phyloP scores from a whole-genome alignment of 1,284 basidiomycete species.

The Cutaneotrichosporon cutaneum region DNA sequence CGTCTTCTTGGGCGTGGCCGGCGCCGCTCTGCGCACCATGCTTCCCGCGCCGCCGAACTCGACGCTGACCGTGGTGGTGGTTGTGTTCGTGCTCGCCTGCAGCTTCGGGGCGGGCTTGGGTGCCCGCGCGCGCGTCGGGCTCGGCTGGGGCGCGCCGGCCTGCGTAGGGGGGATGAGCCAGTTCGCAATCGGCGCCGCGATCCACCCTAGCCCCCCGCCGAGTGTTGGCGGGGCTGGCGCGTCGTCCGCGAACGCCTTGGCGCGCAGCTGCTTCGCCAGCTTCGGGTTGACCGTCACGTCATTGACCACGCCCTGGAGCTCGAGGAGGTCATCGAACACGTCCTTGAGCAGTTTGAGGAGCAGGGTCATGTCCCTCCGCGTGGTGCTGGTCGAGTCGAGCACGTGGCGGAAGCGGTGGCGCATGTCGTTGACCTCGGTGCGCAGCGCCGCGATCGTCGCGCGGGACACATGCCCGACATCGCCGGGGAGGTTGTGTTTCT shows the following conservation, averaged over 20 bases:
- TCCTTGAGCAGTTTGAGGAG: constrained; percentile 85
- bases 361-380: constrained; percentile 76
- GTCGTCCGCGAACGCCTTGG: constrained; percentile 59
- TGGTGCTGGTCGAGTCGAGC: constrained; percentile 64
- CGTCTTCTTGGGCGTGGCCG: constrained; percentile 49
- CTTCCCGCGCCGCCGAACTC: constrained; percentile 76
- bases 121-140: constrained; percentile 16
- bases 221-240: constrained; percentile 53
- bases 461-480: constrained; percentile 87
- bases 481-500: constrained; percentile 79
- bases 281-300: constrained; percentile 85
- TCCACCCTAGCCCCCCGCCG: constrained; percentile 61
- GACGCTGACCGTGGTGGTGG: constrained; percentile 84
- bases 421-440: constrained; percentile 69
- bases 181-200: constrained; percentile 59
- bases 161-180: constrained; percentile 45
- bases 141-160: constrained; percentile 21
- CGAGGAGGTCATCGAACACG: constrained; percentile 76
- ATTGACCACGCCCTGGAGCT: constrained; percentile 79
- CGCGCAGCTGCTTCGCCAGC: constrained; percentile 66
- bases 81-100: constrained; percentile 75
- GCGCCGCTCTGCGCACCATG: constrained; percentile 64
- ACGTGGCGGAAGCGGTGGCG: constrained; percentile 69
- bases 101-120: constrained; percentile 64
- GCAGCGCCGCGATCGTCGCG: constrained; percentile 72